A percentile compares a stretch with the other conserved stretches of the same genome.
phyloP scores from a whole-genome alignment of 257 asterid genomes.

The Nicotiana tabacum region DNA sequence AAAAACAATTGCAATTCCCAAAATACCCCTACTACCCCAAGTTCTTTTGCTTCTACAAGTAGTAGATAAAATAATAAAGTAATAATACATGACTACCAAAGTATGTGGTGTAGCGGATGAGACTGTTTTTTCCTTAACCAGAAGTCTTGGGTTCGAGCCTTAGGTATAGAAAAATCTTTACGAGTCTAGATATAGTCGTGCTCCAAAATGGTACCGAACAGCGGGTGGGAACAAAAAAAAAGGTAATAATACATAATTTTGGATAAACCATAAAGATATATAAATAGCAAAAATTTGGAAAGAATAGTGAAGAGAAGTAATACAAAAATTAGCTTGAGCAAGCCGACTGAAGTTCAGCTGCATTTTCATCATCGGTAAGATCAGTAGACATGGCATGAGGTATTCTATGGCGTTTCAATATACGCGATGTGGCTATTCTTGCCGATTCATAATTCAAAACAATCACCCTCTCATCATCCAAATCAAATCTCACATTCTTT shows the following conservation, averaged over 20 bases:
- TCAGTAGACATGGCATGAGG: conserved; percentile 66
- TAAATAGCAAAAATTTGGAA: neutral
- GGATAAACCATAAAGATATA: neutral
- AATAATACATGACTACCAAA: no score
- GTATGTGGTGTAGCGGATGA: no score
- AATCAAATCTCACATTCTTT: conserved; percentile 66
- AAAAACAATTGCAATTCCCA: no score
- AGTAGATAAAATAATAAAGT: no score
- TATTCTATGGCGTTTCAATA: conserved; percentile 79
- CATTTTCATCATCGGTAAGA: conserved; percentile 45
- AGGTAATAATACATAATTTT: neutral
- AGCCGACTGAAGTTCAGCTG: conserved; percentile 32
- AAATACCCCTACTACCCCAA: no score
- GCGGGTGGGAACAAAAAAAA: no score
- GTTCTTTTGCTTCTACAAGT: no score
- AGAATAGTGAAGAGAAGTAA: neutral
- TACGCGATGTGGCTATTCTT: conserved; percentile 70
- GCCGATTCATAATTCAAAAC: conserved; percentile 66
- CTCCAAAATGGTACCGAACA: no score
- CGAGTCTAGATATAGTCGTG: no score
- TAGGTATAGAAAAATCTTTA: no score
- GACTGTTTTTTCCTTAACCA: no score
- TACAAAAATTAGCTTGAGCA: conserved; percentile 33
- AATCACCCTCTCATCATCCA: conserved; percentile 88
- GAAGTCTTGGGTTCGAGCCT: no score